Conservation (phyloP, 805 yeast genomes). For the Kodamaea restingae region DNA sequence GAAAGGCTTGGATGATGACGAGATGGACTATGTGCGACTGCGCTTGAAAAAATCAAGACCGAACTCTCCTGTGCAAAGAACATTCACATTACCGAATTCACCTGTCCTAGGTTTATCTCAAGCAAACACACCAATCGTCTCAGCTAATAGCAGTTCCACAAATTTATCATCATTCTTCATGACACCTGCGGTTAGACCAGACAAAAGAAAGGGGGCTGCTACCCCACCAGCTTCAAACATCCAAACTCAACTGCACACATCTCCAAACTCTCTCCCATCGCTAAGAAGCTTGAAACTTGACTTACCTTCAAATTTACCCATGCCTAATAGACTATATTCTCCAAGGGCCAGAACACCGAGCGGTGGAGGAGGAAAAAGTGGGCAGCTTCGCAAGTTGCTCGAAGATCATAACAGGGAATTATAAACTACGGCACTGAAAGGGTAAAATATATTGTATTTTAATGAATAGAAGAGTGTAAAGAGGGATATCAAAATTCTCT, state of each 20-base stretch:
- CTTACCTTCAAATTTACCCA: constrained; percentile 41
- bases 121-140: constrained; percentile 38
- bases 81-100: constrained; percentile 41
- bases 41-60: constrained; percentile 47
- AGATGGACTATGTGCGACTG: constrained; percentile 44
- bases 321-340: constrained; percentile 13
- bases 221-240: constrained; percentile 23
- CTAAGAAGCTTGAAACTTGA: constrained; percentile 48
- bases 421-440: constrained; percentile 1
- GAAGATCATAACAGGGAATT: constrained; percentile 9
- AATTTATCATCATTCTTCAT: constrained; percentile 35
- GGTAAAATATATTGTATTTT: constrained; percentile 7
- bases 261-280: constrained; percentile 39
- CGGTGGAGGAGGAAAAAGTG: constrained; percentile 18
- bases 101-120: constrained; percentile 40
- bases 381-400: constrained; percentile 15
- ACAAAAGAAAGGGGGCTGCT: constrained; percentile 4
- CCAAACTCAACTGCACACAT: constrained; percentile 10
- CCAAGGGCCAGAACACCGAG: constrained; percentile 12
- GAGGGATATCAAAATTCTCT: too few relatives aligned
- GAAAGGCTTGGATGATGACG: constrained; percentile 58
- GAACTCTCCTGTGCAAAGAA: constrained; percentile 39
- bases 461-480: not conserved
- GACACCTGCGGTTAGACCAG: constrained; percentile 19
- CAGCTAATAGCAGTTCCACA: constrained; percentile 39